Base-by-base conservation (phyloP, 441 rosid species). In the Corymbia citriodora region DNA sequence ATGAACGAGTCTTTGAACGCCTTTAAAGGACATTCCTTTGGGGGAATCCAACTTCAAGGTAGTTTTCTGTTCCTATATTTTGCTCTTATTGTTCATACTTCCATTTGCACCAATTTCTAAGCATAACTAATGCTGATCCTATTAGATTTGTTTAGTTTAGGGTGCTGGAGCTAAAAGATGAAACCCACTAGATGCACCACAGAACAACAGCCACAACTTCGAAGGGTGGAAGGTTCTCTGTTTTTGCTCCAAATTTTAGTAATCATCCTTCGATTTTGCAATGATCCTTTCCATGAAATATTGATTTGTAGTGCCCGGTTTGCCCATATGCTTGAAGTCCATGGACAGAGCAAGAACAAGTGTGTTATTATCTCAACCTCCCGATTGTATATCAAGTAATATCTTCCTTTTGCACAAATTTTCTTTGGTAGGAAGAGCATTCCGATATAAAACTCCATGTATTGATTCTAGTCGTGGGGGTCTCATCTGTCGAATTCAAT, bases 401-500 rank as follows among this genome's bases (percentile, higher is more conserved):
- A 63, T 63, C 70, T 29, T 29, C 70, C 70, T 29, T 29, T 2
- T 63, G 9, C 70, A 63, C 9, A 29, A 13, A 13, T 29, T 63
- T 1, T 61, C 1, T 3, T 7, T 13, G 1, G 0, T 13, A 63
- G 70, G 70, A 29, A 63, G 18, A 63, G 33, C 70, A 29, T 63
- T 29, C 0, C 13, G 33, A 63, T 29, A 63, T 63, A 13, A 6
- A 6, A 63, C 70, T 63, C 70, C 70, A 63, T 63, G 70, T 13
- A 63, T 27, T 6, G n/a, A 1, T 63, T 13, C n/a, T 63, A 63
- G 25, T 59, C 10, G 23, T 59, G 29, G 14, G n/a, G 1, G n/a
- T 14, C 13, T 63, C 33, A 29, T 4, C 0, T 63, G 70, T 0
- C 33, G 29, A 13, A 63, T 63, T 63, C n/a, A 6, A 63, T 63